Base-by-base conservation (phyloP, 306 rosid species). In the Acacia confusa region DNA sequence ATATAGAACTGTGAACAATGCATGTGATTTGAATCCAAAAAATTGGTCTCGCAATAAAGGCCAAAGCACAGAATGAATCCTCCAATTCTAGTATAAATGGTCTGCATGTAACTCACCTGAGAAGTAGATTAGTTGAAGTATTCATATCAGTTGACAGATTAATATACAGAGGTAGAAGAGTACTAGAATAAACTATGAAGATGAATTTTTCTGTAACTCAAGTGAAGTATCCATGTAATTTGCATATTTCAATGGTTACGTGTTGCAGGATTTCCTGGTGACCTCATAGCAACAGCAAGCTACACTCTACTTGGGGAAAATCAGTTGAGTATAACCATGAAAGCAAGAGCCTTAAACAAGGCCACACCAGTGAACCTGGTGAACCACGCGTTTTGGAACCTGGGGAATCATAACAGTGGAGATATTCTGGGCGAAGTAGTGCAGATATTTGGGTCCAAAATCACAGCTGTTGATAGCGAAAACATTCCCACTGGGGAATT, bases 201-300 rank as follows among this genome's bases (percentile, higher is more conserved):
- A 34, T 34, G 3, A 30, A 34, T 7, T 2, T 36, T 34, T 34
- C 13, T 66, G 25, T 16, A 9, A 45, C 55, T 28, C 55, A 27
- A 13, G 16, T 63, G 67, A 61, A 24, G 24, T 11, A 13, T 60
- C 19, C 67, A 25, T 25, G 32, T 60, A 19, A 60, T 25, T 12
- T 60, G 20, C 6, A 63, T 27, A 72, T 40, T 15, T 48, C 7
- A 25, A 69, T 48, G 70, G 60, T 58, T 34, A 67, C 34, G 60
- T 69, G 72, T 32, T 85, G 22, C 87, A 92, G 98, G 98, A 75
- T 95, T 92, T 79, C 98, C 98, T 13, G 97, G 98, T 50, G 97
- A 91, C 76, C 84, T 95, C 9, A 8, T 80, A n/a, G 88, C 84
- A 57, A 90, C 78, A 0, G 98, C 87, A 22, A 87, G 81, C 78